phyloP scores from a whole-genome alignment of 2,329 filamentous ascomycete genomes.

The Stemphylium lycopersici region DNA sequence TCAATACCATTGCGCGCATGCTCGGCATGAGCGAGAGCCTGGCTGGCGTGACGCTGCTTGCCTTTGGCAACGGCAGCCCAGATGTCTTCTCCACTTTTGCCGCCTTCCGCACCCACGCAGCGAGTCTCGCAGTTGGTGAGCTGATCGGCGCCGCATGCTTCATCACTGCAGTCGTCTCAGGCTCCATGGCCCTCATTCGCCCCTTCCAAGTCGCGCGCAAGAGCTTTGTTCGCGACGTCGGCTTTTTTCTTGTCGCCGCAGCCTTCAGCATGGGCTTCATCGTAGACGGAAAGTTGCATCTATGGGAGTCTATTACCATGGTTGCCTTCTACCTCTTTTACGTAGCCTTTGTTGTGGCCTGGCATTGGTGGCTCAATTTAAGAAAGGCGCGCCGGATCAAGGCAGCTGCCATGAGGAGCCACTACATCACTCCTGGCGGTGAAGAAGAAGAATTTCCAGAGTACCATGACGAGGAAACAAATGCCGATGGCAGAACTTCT shows the following conservation, averaged over 20 bases:
- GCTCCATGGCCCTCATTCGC: constrained; percentile 95
- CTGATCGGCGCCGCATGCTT: constrained; percentile 93
- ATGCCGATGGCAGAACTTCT: constrained; percentile 44
- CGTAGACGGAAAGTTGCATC: constrained; percentile 78
- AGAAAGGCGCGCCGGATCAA: constrained; percentile 66
- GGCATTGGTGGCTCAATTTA: constrained; percentile 84
- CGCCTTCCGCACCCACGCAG: constrained; percentile 95
- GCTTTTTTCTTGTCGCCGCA: constrained; percentile 88
- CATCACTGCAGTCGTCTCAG: constrained; percentile 94
- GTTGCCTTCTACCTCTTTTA: constrained; percentile 91
- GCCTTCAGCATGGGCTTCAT: constrained; percentile 87
- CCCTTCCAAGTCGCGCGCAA: constrained; percentile 90
- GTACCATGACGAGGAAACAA: constrained; percentile 61
- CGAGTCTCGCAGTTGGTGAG: constrained; percentile 95
- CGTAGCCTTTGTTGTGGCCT: constrained; percentile 82
- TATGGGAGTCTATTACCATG: constrained; percentile 93
- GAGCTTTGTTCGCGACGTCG: constrained; percentile 89
- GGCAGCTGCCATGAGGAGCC: constrained; percentile 74
- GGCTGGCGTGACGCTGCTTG: constrained; percentile 93
- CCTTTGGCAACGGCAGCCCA: constrained; percentile 96
- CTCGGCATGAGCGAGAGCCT: constrained; percentile 95
- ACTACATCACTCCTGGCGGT: constrained; percentile 68
- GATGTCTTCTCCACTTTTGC: constrained; percentile 99
- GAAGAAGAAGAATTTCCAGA: constrained; percentile 65
- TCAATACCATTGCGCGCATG: constrained; percentile 88